Conservation (phyloP, 768 basidiomycete genomes). For the Lactarius akahatsu region DNA sequence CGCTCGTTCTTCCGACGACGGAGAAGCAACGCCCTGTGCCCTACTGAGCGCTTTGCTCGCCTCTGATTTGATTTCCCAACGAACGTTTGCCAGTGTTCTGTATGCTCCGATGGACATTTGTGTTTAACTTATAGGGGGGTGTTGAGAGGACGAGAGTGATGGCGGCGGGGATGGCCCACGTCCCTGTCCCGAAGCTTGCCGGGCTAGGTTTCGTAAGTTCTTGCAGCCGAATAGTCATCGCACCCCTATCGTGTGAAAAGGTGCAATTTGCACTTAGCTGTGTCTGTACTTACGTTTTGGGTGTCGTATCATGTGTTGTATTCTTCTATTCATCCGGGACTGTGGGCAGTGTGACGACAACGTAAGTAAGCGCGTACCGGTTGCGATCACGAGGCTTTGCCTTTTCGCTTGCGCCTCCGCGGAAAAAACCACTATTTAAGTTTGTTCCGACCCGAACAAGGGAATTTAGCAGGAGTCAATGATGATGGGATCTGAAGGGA, state of each 20-base stretch:
- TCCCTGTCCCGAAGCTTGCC: not conserved
- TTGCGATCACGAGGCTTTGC: conserved; percentile 24
- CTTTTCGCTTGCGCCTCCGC: conserved; percentile 19
- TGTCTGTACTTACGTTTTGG: conserved; percentile 19
- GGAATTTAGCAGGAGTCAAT: not conserved
- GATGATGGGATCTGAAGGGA: conserved; percentile 9
- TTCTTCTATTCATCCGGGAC: conserved; percentile 22
- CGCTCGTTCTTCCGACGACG: conserved; percentile 18
- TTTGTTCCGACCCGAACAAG: conserved; percentile 10
- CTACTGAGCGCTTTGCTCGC: conserved; percentile 14
- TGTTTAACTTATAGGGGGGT: conserved; percentile 21
- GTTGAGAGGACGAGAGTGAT: conserved; percentile 3
- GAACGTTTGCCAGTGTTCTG: conserved; percentile 5
- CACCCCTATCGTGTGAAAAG: conserved; percentile 10
- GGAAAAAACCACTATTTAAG: conserved; percentile 8
- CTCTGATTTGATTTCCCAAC: conserved; percentile 8
- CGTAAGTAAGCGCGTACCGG: not conserved
- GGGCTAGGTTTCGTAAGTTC: conserved; percentile 5
- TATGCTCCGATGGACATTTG: conserved; percentile 18
- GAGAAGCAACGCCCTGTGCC: conserved; percentile 12
- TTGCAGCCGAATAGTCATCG: conserved; percentile 6
- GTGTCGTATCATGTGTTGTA: conserved; percentile 15
- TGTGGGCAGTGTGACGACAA: not conserved
- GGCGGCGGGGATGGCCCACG: not conserved
- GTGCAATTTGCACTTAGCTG: conserved; percentile 11